phyloP scores from a whole-genome alignment of 2,329 filamentous ascomycete species.

The Metarhizium robertsii region DNA sequence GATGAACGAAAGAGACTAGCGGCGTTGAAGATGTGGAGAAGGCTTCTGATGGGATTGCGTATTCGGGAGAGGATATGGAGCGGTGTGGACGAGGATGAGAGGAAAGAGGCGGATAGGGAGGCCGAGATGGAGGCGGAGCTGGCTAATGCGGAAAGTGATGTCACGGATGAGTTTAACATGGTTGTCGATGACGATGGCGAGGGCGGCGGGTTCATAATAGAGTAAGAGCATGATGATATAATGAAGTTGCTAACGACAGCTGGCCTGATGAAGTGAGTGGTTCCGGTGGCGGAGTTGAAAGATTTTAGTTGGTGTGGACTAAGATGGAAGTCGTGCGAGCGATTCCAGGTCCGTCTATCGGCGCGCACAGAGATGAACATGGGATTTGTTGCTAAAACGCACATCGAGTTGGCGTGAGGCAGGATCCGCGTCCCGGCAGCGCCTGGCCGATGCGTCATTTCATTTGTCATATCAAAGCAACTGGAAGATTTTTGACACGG shows the following conservation, averaged over 20 bases:
- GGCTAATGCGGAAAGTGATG: slow-evolving; percentile 28
- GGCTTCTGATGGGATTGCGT: slow-evolving; percentile 67
- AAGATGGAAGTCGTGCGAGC: neutral
- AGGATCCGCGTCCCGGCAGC: neutral
- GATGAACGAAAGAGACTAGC: slow-evolving; percentile 63
- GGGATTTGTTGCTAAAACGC: too few relatives aligned
- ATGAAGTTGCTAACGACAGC: neutral
- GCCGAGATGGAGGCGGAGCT: slow-evolving; percentile 26
- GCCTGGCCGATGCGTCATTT: neutral
- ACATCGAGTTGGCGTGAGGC: neutral
- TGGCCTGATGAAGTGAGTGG: neutral
- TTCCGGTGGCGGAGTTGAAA: neutral
- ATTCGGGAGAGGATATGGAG: slow-evolving; percentile 66
- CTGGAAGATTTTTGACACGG: too few relatives aligned
- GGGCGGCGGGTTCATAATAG: slow-evolving; percentile 36
- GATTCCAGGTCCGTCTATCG: too few relatives aligned
- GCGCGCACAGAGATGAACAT: too few relatives aligned
- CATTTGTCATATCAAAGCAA: neutral
- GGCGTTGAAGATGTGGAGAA: slow-evolving; percentile 56
- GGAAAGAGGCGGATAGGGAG: slow-evolving; percentile 27
- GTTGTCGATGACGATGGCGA: slow-evolving; percentile 29
- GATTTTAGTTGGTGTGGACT: neutral
- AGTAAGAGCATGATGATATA: slow-evolving; percentile 12
- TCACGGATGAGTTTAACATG: slow-evolving; percentile 34
- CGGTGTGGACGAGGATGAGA: slow-evolving; percentile 39